Percentiles rank a stretch among this genome's conserved stretches.
phyloP scores from a whole-genome alignment of 331 rosid species.

The Arachis monticola region DNA sequence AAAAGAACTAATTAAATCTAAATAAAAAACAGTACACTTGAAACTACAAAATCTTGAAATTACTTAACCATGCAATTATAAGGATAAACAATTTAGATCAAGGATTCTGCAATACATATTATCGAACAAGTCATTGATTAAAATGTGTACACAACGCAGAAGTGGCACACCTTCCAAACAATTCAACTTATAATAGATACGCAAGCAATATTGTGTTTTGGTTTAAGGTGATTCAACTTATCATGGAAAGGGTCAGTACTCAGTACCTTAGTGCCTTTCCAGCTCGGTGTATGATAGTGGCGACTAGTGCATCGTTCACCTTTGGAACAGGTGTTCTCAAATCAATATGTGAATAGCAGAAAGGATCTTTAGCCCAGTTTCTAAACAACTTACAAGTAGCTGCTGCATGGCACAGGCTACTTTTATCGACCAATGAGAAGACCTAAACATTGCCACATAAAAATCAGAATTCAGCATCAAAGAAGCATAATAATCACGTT shows the following conservation, averaged over 20 bases:
- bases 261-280: constrained; percentile 82
- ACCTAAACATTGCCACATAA: constrained; percentile 57
- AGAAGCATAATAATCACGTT: not conserved
- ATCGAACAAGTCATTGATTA: not conserved
- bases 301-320: constrained; percentile 95
- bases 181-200: not conserved
- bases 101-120: constrained; percentile 10
- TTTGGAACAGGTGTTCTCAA: constrained; percentile 80
- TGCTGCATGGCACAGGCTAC: constrained; percentile 85
- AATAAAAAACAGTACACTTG: not conserved
- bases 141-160: constrained; percentile 19
- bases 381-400: constrained; percentile 88
- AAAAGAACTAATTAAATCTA: constrained; percentile 22
- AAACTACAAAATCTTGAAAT: not conserved
- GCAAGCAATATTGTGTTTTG: not conserved
- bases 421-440: constrained; percentile 95
- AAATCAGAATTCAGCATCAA: constrained; percentile 6
- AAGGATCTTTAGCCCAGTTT: constrained; percentile 92
- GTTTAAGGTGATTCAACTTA: too few relatives aligned
- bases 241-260: too few relatives aligned
- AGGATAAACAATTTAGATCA: constrained; percentile 4
- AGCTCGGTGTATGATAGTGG: constrained; percentile 94
- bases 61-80: not conserved
- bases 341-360: constrained; percentile 85
- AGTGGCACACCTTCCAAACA: constrained; percentile 30